These are phyloP conservation scores for Eutrema yunnanense DNA, from an alignment of 345 rosid species.

Conservation along the genomic window DNA sequence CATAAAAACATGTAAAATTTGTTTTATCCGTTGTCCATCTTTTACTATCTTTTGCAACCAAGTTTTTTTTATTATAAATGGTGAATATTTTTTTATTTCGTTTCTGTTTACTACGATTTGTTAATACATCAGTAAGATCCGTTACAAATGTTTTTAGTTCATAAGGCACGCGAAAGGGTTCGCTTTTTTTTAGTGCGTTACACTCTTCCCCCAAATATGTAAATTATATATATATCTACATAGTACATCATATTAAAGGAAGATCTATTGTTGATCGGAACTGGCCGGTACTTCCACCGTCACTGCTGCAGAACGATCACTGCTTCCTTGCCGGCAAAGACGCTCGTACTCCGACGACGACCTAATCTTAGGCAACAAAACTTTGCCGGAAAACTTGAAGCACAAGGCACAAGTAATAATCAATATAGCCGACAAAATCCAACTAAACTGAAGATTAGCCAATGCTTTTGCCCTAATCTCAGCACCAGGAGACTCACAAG, in stretches of 20 bases:
- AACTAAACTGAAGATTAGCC: conserved; percentile 89
- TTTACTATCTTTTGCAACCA: not conserved
- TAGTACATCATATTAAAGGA: not conserved
- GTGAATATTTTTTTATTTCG: not conserved
- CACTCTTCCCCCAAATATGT: not conserved
- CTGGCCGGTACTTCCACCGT: conserved; percentile 3
- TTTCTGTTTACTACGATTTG: not conserved
- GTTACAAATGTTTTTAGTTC: not conserved
- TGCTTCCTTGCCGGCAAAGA: conserved; percentile 25
- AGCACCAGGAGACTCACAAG: conserved; percentile 51
- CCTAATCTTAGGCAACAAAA: conserved; percentile 20
- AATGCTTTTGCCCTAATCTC: conserved; percentile 66
- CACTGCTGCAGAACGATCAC: conserved; percentile 20
- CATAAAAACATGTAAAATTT: not conserved
- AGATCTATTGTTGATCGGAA: conserved; percentile 13
- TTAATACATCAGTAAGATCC: not conserved
- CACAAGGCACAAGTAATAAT: conserved; percentile 50
- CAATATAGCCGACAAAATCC: conserved; percentile 65
- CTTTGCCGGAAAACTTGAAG: conserved; percentile 44
- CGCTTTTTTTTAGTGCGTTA: not conserved
- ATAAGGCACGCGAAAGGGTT: not conserved
- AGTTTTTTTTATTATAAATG: not conserved
- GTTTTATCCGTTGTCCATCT: not conserved
- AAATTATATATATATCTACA: not conserved
- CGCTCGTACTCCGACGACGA: conserved; percentile 27